Conservation (phyloP, 305 asterid species). For the Lippia alba region DNA sequence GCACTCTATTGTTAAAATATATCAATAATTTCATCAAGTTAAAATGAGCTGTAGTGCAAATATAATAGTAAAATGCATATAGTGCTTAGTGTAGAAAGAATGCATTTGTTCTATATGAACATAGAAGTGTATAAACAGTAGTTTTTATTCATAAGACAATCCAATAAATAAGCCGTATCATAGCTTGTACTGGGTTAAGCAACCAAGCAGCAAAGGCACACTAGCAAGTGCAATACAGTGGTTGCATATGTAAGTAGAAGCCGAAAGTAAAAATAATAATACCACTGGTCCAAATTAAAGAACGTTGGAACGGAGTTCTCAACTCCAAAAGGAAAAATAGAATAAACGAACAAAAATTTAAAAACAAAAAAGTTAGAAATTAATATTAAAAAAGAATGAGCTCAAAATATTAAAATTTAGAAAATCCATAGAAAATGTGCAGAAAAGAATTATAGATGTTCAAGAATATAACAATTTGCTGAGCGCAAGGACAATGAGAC, state of each 20-base stretch:
- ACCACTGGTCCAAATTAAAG: not conserved
- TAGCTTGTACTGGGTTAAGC: too few relatives aligned
- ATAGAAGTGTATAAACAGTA: not conserved
- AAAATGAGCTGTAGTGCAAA: not conserved
- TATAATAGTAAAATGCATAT: not conserved
- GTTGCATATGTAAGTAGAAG: not conserved
- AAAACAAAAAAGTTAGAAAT: not conserved
- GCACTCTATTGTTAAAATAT: not conserved
- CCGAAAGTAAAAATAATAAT: not conserved
- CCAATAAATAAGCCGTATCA: too few relatives aligned
- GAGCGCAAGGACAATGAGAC: not conserved
- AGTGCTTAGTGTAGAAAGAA: too few relatives aligned
- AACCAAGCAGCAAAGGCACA: not conserved
- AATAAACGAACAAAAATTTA: not conserved
- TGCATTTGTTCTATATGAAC: too few relatives aligned
- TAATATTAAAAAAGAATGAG: constrained; percentile 4
- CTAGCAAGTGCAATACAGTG: not conserved
- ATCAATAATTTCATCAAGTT: constrained; percentile 12
- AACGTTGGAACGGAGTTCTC: not conserved
- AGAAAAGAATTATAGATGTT: not conserved
- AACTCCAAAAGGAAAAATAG: constrained; percentile 7
- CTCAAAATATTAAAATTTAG: not conserved
- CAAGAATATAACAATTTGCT: not conserved
- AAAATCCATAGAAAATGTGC: not conserved
- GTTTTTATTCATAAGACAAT: not conserved